Base-by-base conservation (phyloP, 2,329 filamentous ascomycete genomes). In the Onygenales sp. region DNA sequence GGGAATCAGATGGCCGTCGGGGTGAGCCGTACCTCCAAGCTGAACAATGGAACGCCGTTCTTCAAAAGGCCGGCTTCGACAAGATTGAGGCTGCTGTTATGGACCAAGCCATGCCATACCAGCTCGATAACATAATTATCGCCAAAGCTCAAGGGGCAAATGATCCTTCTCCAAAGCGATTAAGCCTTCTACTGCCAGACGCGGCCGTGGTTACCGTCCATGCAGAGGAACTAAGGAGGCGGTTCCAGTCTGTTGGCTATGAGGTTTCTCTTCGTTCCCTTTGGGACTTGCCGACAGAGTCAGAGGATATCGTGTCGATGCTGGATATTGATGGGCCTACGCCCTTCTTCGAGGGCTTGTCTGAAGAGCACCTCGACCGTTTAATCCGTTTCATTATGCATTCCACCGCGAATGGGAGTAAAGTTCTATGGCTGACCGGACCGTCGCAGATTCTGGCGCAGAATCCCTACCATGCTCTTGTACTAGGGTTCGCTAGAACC, bases 241-340 rank as follows among this genome's bases (percentile, higher is more conserved):
- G n/a, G 9, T 48, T 48, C 45, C 11, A 11, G 10, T 7, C 17
- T 9, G 21, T 2, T 17, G 52, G 52, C 8, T 51, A 54, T 39
- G 32, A 27, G 27, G 14, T 47, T 7, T n/a, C 33, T n/a, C 38
- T 14, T 32, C 35, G 53, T 32, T 35, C 39, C 39, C 31, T 54
- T 27, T 13, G 36, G 11, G 38, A 46, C 11, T 9, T 39, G 9
- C 53, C 53, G 8, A 39, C 41, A 51, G 14, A 35, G 21, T 35
- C 21, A 27, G 21, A 54, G 41, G 53, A 54, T 44, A 54, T 54
- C 38, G 52, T 54, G 4, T 54, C 53, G 3, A 32, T 54, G n/a
- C 46, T 54, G 31, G 53, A 54, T 27, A 14, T 52, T 11, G 53
- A 54, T 33, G 11, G 27, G 14, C 36, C 41, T 27, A 27, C 21